Base-by-base conservation (phyloP, 2,329 filamentous ascomycete genomes). In the Alternaria longipes region DNA sequence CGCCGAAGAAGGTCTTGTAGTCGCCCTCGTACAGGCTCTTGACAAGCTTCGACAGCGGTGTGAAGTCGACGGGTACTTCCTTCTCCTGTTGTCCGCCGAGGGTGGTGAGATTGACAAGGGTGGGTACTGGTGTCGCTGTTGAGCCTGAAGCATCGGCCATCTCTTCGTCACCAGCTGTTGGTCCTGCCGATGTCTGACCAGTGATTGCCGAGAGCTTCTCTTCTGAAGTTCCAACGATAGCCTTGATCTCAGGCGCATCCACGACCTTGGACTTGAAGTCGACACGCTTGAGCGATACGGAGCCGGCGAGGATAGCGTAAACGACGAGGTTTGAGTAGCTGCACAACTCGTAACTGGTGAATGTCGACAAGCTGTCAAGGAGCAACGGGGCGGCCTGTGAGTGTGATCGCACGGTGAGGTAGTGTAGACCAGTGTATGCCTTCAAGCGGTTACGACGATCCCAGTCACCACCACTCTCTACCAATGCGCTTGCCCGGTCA, bases 231-330 rank as follows among this genome's bases (percentile, higher is more conserved):
- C 94, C 95, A 24, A 99, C 88, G 66, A 99, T 96, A 38, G 95
- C 95, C 83, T 95, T 97, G 83, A 99, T 97, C 82, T 99, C 95
- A 12, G 95, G 94, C 8, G 95, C 95, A 79, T 99, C 95, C 41
- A 99, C 94, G 26, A 99, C 95, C 84, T 98, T 98, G 68, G 92
- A 92, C 85, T 99, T 99, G 87, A 99, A 99, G 80, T 99, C 95
- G 34, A 97, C 93, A 50, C 95, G 91, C 84, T 97, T 97, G 58
- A 99, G 87, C 46, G 94, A 95, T 24, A 98, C 90, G 7, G 94
- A 96, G 60, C 95, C 95, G 36, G 95, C 93, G 34, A 99, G 89
- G 22, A 98, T 94, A 1, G 95, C 93, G 83, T 98, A 99, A 59
- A 97, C 90, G 53, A 99, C 95, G 24, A 99, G 88, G 63, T 89